phyloP scores from a whole-genome alignment of 768 basidiomycete genomes.

The Amyloporia xantha region DNA sequence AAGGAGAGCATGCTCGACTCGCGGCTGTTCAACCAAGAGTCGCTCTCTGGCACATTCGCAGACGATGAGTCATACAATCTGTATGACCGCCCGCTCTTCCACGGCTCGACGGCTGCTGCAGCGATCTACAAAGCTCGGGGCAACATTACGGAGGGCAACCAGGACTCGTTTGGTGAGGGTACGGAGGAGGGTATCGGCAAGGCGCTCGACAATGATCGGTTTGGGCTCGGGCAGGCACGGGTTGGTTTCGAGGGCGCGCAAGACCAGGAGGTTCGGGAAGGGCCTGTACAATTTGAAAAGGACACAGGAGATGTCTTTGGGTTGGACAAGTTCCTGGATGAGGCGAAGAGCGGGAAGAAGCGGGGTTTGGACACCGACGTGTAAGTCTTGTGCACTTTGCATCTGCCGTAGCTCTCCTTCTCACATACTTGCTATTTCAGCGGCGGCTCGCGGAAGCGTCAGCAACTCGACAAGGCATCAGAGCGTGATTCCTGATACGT shows the following conservation, averaged over 20 bases:
- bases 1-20: conserved; percentile 99
- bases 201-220: conserved; percentile 90
- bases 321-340: conserved; percentile 93
- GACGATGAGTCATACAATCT: conserved; percentile 92
- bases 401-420: background rate
- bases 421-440: conserved; percentile 23
- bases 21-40: conserved; percentile 95
- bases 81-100: conserved; percentile 93
- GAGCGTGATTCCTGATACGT: conserved; percentile 27
- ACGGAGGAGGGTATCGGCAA: conserved; percentile 92
- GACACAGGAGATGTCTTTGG: conserved; percentile 97
- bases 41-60: conserved; percentile 72
- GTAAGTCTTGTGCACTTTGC: conserved; percentile 34
- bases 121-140: conserved; percentile 99
- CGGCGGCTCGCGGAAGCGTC: conserved; percentile 57
- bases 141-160: conserved; percentile 76
- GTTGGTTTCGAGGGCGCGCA: conserved; percentile 90
- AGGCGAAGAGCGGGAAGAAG: conserved; percentile 94
- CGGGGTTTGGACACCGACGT: conserved; percentile 74
- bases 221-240: conserved; percentile 76
- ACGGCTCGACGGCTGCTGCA: conserved; percentile 93
- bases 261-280: conserved; percentile 79
- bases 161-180: conserved; percentile 90
- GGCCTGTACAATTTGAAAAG: conserved; percentile 98
- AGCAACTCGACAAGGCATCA: conserved; percentile 59